Conservation (phyloP, 257 asterid species). For the Echites panduratus region DNA sequence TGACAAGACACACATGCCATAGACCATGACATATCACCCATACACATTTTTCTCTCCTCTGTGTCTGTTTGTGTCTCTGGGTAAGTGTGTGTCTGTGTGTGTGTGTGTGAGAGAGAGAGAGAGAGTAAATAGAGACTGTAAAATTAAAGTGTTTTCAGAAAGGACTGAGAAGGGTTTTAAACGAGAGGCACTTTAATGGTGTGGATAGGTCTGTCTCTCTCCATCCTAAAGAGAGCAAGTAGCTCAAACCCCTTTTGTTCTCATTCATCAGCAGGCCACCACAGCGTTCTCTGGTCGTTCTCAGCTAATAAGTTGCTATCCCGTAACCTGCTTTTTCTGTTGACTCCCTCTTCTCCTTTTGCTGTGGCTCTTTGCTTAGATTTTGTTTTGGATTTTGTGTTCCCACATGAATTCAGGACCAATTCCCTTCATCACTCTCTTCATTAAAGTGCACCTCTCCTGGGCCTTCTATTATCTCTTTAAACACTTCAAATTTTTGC, state of each 20-base stretch:
- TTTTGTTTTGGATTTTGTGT: slow-evolving; percentile 31
- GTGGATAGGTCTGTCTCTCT: slow-evolving; percentile 19
- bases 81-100: too few relatives aligned
- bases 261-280: slow-evolving; percentile 26
- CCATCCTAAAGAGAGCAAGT: slow-evolving; percentile 24
- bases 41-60: not conserved
- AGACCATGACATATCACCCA: slow-evolving; percentile 26
- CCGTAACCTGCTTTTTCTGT: slow-evolving; percentile 23
- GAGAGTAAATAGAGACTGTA: slow-evolving; percentile 8
- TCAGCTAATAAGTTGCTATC: slow-evolving; percentile 24
- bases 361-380: slow-evolving; percentile 28
- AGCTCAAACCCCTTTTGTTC: slow-evolving; percentile 20
- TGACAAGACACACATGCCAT: slow-evolving; percentile 42
- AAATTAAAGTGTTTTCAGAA: slow-evolving; percentile 9
- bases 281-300: slow-evolving; percentile 31
- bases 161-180: slow-evolving; percentile 13
- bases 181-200: slow-evolving; percentile 23
- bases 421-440: slow-evolving; percentile 9
- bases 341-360: slow-evolving; percentile 19
- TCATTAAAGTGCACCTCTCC: slow-evolving; percentile 6
- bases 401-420: slow-evolving; percentile 28
- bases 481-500: not conserved
- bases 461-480: not conserved
- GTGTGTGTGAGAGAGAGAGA: slow-evolving; percentile 4
- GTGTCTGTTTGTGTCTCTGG: not conserved